Base-by-base conservation (phyloP, 2,329 filamentous ascomycete genomes). In the Gaeumannomyces sp. region DNA sequence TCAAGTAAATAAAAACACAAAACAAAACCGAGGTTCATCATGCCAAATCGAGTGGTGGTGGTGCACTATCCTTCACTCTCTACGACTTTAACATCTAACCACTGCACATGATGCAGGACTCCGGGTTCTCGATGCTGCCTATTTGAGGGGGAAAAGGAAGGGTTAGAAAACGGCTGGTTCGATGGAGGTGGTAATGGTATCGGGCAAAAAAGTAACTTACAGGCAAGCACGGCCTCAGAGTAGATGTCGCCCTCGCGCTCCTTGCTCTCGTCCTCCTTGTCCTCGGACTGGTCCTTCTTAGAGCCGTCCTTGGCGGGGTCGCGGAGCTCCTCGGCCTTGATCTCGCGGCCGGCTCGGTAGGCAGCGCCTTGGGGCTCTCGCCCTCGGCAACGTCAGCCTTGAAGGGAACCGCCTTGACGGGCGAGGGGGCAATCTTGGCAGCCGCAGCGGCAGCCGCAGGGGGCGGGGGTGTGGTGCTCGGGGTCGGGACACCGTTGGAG, bases 51-150 rank as follows among this genome's bases (percentile, higher is more conserved):
- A 53, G 22, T 4, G 45, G 45, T 53, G 45, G 22, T 25, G 45
- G 45, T 53, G 45, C 45, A 11, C 45, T 25, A 53, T 22, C 45
- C 45, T 53, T 22, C 25, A n/a, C 45, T 53, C 45, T 53, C 45
- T 4, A 11, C 45, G 45, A 53, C 45, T 53, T 25, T 29, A n/a
- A n/a, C 50, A 31, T 33, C 77, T 85, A 98, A 81, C 93, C 94
- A 79, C 92, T 96, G 88, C 95, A 99, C 95, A 99, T 98, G 69
- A 97, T 76, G 76, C 95, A 99, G 61, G 89, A 84, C 76, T 99
- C 95, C 71, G 90, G 92, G 82, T 98, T 97, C 75, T 98, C 93
- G 77, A 99, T 98, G 80, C 93, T 97, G 83, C 88, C 88, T 90
- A 66, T 72, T 67, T 33, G 64, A 62, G 64, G 19, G 25, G 25